A percentile compares a stretch with the other conserved stretches of the same genome.
phyloP scores from a whole-genome alignment of 1,284 basidiomycete genomes.

The Rhodotorula sp. region DNA sequence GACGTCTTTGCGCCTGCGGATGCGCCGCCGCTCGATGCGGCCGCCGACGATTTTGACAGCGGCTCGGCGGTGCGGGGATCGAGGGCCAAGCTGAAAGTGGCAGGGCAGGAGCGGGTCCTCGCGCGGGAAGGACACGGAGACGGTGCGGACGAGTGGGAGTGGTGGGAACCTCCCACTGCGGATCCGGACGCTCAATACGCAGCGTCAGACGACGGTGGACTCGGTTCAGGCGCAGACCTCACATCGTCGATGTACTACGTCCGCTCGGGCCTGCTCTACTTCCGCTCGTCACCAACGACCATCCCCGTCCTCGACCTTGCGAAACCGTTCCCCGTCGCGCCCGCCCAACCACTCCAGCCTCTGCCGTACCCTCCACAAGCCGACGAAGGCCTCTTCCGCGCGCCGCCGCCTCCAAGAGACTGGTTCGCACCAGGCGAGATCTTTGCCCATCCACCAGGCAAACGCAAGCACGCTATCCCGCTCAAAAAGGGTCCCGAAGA shows the following conservation, averaged over 20 bases:
- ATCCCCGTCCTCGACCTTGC: not conserved
- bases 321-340: constrained; percentile 7
- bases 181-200: not conserved
- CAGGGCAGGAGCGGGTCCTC: not conserved
- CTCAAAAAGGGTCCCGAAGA: not conserved
- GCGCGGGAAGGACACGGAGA: constrained; percentile 6
- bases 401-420: constrained; percentile 4
- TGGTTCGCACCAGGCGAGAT: constrained; percentile 27
- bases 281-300: constrained; percentile 10
- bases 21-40: constrained; percentile 20
- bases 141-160: constrained; percentile 21
- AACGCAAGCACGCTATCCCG: constrained; percentile 1
- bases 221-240: constrained; percentile 1
- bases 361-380: not conserved
- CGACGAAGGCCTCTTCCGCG: constrained; percentile 2
- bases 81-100: not conserved
- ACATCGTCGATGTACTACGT: constrained; percentile 8
- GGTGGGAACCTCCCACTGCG: constrained; percentile 14
- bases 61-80: not conserved
- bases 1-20: constrained; percentile 17
- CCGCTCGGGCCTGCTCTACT: constrained; percentile 32
- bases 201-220: not conserved
- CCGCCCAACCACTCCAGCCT: not conserved
- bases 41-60: constrained; percentile 1
- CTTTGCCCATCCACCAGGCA: constrained; percentile 7